Conservation (phyloP, 495 filamentous ascomycete genomes). For the Jackrogersella multiformis region DNA sequence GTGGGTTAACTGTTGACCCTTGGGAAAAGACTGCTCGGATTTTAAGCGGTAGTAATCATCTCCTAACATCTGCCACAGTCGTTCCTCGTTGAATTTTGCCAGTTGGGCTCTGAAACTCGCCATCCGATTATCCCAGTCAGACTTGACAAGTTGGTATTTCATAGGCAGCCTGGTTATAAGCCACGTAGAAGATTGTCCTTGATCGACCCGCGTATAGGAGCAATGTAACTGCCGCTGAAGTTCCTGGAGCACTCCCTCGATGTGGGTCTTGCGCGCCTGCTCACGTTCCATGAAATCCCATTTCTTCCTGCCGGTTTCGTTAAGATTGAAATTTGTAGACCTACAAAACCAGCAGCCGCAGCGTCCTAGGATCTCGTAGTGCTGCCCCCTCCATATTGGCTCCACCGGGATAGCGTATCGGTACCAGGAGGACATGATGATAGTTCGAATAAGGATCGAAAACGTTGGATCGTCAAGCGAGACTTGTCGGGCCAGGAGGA, state of each 20-base stretch:
- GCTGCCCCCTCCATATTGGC: neutral
- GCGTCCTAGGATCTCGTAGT: neutral
- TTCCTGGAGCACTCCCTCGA: neutral
- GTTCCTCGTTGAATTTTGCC: neutral
- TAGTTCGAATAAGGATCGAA: neutral
- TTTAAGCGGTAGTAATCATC: conserved; percentile 5
- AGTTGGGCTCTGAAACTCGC: neutral
- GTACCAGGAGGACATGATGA: conserved; percentile 11
- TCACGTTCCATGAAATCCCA: neutral
- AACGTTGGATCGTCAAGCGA: neutral
- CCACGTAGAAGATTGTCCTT: neutral
- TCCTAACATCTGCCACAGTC: conserved; percentile 1
- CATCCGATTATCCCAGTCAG: neutral
- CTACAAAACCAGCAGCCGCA: neutral
- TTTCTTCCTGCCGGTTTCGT: too few relatives aligned
- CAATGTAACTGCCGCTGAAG: neutral
- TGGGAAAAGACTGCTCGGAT: neutral
- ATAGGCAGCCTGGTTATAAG: neutral
- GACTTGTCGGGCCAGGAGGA: neutral
- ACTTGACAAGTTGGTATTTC: neutral
- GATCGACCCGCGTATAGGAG: neutral
- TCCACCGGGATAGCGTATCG: neutral
- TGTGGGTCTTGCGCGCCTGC: neutral
- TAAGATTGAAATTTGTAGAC: neutral
- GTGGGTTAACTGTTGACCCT: neutral